phyloP scores from a whole-genome alignment of 192 early-diverging fungal species.

The Podila clonocystis region DNA sequence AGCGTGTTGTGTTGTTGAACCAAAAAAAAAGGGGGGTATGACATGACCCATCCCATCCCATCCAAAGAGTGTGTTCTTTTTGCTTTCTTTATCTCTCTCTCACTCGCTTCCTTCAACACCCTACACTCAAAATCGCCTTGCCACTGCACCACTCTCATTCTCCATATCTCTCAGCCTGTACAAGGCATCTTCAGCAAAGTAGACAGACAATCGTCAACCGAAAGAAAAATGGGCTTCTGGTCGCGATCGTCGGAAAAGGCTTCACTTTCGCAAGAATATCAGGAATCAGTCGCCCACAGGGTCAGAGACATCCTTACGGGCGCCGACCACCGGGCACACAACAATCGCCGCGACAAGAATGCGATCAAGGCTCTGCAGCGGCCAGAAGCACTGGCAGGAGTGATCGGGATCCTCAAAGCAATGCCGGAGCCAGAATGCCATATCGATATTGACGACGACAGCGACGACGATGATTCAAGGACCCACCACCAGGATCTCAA shows the following conservation, averaged over 20 bases:
- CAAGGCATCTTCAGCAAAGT: no score
- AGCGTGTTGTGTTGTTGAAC: no score
- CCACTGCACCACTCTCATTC: no score
- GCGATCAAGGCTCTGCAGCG: constrained; percentile 54
- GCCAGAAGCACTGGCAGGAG: constrained; percentile 30
- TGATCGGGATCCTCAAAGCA: constrained; percentile 49
- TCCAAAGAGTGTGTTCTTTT: no score
- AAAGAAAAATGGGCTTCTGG: constrained; percentile 20
- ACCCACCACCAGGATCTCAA: background rate
- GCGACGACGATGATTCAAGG: constrained; percentile 12
- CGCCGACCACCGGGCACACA: constrained; percentile 20
- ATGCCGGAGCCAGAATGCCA: constrained; percentile 55
- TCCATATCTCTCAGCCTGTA: no score
- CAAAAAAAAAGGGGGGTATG: no score
- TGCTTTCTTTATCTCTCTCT: no score
- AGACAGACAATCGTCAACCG: no score
- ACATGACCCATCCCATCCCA: no score
- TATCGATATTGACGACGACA: constrained; percentile 15
- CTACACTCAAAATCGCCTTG: no score
- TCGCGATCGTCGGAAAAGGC: constrained; percentile 13
- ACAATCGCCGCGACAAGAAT: constrained; percentile 13
- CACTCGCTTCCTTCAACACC: no score
- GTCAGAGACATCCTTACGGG: constrained; percentile 54
- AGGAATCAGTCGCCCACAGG: constrained; percentile 47
- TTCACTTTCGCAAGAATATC: constrained; percentile 37